A percentile compares a stretch with the other conserved stretches of the same genome.
Evolutionary conservation across 106 monocot species (phyloP).

Genomic region (Allium fistulosum): DNA sequence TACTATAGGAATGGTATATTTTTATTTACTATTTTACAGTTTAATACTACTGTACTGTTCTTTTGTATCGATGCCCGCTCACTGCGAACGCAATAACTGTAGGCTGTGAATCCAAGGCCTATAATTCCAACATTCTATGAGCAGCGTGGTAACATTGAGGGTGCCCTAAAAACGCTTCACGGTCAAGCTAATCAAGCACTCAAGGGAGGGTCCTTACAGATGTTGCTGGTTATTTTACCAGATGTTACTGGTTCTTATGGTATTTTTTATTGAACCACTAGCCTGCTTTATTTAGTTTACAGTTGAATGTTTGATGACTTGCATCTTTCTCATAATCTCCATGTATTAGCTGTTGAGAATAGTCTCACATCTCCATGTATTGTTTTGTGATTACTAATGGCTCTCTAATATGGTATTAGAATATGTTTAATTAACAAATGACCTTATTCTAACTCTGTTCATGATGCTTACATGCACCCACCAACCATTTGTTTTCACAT

Average conservation of each 20-base stretch:
- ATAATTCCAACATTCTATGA: not conserved
- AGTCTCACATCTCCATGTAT: not conserved
- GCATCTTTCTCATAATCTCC: no score
- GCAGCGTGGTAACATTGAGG: constrained; percentile 16
- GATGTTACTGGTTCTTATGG: constrained; percentile 57
- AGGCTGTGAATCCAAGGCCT: constrained; percentile 18
- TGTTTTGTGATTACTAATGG: not conserved
- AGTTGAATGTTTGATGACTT: no score
- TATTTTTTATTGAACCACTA: constrained; percentile 1
- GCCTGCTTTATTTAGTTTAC: not conserved
- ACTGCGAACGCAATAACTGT: not conserved
- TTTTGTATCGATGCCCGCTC: not conserved
- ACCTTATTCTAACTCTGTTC: no score
- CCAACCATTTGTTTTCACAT: no score
- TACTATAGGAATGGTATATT: constrained; percentile 52
- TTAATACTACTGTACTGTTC: not conserved
- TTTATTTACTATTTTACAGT: not conserved
- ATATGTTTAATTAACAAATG: no score
- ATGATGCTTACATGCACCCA: no score
- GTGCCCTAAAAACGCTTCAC: not conserved
- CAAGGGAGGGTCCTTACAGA: constrained; percentile 22
- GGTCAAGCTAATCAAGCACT: not conserved
- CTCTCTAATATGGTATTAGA: no score
- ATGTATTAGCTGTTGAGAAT: not conserved
- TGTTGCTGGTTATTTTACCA: constrained; percentile 68